phyloP scores from a whole-genome alignment of 2,329 filamentous ascomycete genomes.

The Colletotrichum destructivum region DNA sequence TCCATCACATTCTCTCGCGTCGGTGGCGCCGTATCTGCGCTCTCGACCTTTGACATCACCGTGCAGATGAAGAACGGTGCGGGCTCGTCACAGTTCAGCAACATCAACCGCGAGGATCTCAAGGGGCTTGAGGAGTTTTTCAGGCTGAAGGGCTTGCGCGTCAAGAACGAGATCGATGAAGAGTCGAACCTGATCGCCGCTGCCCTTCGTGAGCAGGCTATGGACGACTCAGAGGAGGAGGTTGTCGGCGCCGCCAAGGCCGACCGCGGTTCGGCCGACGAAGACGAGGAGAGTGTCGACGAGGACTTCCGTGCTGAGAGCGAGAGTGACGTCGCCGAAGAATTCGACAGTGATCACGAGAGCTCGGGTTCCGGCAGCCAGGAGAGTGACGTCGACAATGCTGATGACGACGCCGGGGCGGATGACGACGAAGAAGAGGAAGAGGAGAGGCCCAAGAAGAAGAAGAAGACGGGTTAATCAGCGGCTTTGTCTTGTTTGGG shows the following conservation, averaged over 20 bases:
- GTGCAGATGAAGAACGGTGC: slow-evolving; percentile 90
- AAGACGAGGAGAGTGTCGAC: slow-evolving; percentile 95
- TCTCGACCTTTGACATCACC: slow-evolving; percentile 97
- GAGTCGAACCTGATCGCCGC: slow-evolving; percentile 86
- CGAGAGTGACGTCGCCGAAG: slow-evolving; percentile 96
- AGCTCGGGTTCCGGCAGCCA: slow-evolving; percentile 79
- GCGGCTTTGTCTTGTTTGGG: not conserved
- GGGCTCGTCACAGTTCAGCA: slow-evolving; percentile 95
- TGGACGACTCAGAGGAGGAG: slow-evolving; percentile 88
- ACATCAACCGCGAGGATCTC: slow-evolving; percentile 98
- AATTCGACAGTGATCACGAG: slow-evolving; percentile 93
- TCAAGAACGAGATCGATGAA: slow-evolving; percentile 99
- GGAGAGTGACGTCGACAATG: slow-evolving; percentile 72
- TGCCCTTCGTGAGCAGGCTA: slow-evolving; percentile 86
- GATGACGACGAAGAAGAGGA: slow-evolving; percentile 63
- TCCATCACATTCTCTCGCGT: slow-evolving; percentile 97
- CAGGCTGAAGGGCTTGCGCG: slow-evolving; percentile 93
- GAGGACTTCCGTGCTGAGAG: slow-evolving; percentile 96
- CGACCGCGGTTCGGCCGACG: slow-evolving; percentile 92
- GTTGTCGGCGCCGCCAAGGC: slow-evolving; percentile 76
- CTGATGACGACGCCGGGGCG: slow-evolving; percentile 61
- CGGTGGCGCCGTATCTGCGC: slow-evolving; percentile 91
- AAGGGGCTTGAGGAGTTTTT: slow-evolving; percentile 98
- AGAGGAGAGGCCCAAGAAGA: slow-evolving; percentile 66
- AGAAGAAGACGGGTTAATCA: slow-evolving; percentile 56